These are phyloP conservation scores for Aspergillus ruber DNA, from an alignment of 2,329 filamentous ascomycete species.

Conservation along the genomic window DNA sequence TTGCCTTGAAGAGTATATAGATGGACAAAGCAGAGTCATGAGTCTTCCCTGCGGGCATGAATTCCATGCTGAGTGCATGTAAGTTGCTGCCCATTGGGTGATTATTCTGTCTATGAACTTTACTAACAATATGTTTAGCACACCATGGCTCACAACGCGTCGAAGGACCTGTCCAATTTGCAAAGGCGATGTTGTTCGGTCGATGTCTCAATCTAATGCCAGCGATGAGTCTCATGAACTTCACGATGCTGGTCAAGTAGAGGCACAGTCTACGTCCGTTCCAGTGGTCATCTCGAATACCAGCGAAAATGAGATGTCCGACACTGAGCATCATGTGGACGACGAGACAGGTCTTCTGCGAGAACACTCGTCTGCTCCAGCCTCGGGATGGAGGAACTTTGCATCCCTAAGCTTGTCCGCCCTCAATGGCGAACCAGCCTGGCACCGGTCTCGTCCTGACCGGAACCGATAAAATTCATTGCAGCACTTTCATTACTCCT, in stretches of 20 bases:
- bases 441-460: constrained; percentile 36
- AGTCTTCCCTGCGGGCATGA: constrained; percentile 95
- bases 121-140: constrained; percentile 49
- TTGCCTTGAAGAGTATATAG: constrained; percentile 91
- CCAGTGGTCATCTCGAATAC: constrained; percentile 41
- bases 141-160: constrained; percentile 91
- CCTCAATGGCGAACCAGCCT: constrained; percentile 42
- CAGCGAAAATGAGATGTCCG: constrained; percentile 31
- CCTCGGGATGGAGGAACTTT: constrained; percentile 39
- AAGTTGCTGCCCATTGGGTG: constrained; percentile 45
- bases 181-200: constrained; percentile 85
- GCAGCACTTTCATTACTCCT: neutral
- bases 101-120: neutral
- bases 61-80: constrained; percentile 98
- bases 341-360: constrained; percentile 29
- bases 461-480: constrained; percentile 26
- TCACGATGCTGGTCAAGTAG: constrained; percentile 8
- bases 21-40: constrained; percentile 93
- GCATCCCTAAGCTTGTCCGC: constrained; percentile 40
- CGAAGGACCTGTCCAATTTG: constrained; percentile 97
- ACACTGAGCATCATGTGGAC: constrained; percentile 37
- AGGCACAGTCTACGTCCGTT: constrained; percentile 45
- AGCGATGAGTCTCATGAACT: neutral
- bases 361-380: constrained; percentile 25
- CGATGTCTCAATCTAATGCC: constrained; percentile 44